Evolutionary conservation across 768 basidiomycete genomes (phyloP).

Genomic region (Tylopilus plumbeoviolaceoides): DNA sequence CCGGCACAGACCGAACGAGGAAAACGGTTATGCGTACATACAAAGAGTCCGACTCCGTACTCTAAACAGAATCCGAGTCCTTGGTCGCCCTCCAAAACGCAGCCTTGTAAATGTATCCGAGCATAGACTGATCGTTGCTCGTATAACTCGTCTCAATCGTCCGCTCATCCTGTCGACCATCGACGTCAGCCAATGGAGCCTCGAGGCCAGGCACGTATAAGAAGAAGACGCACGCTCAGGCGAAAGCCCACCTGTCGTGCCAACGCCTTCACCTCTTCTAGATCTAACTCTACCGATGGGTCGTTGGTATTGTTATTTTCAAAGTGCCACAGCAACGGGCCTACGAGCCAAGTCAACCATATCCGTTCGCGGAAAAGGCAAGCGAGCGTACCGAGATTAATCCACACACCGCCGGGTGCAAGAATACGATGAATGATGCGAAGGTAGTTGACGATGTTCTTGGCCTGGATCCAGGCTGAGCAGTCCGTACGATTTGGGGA

Average conservation of each 20-base stretch:
- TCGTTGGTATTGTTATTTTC: conserved; percentile 85
- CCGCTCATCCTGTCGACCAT: conserved; percentile 75
- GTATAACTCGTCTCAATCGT: conserved; percentile 84
- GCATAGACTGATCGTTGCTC: conserved; percentile 74
- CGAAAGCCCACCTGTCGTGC: conserved; percentile 76
- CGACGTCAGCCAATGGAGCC: neutral
- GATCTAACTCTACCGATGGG: conserved; percentile 78
- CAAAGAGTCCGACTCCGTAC: no score
- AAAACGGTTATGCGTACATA: no score
- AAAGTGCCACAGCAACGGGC: conserved; percentile 95
- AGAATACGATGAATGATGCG: conserved; percentile 82
- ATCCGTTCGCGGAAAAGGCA: neutral
- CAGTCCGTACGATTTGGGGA: neutral
- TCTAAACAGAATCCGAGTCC: neutral
- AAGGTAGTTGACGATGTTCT: conserved; percentile 89
- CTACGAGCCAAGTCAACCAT: conserved; percentile 32
- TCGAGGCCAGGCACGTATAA: neutral
- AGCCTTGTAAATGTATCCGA: conserved; percentile 80
- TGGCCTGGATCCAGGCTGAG: conserved; percentile 50
- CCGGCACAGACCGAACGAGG: no score
- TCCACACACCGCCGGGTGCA: conserved; percentile 85
- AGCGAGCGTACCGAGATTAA: conserved; percentile 56
- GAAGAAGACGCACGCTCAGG: conserved; percentile 53
- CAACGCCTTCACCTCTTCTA: conserved; percentile 84
- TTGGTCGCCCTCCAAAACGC: conserved; percentile 81